Conservation (phyloP, 805 yeast genomes). For the Maudiozyma pseudohumilis region DNA sequence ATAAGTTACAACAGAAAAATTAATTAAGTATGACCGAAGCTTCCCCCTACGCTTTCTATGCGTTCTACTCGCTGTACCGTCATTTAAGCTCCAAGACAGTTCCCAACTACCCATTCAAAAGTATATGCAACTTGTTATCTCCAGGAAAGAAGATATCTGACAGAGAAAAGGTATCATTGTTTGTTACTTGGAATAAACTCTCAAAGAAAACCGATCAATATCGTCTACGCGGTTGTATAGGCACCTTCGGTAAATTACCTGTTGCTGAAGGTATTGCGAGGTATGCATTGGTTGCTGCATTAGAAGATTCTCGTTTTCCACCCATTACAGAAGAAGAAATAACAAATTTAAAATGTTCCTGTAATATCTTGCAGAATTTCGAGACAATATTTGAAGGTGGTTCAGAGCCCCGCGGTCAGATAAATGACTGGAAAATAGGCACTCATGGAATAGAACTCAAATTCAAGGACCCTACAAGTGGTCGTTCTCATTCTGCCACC, state of each 20-base stretch:
- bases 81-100: slow-evolving; percentile 7
- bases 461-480: slow-evolving; percentile 32
- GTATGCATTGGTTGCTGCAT: slow-evolving; percentile 61
- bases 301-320: slow-evolving; percentile 67
- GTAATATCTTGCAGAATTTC: slow-evolving; percentile 33
- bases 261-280: slow-evolving; percentile 48
- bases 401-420: slow-evolving; percentile 38
- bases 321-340: slow-evolving; percentile 55
- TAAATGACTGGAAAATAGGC: slow-evolving; percentile 65
- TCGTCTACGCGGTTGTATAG: slow-evolving; percentile 79
- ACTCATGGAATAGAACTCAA: slow-evolving; percentile 65
- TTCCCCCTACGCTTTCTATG: slow-evolving; percentile 28
- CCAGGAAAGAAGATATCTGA: slow-evolving; percentile 5
- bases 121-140: slow-evolving; percentile 12
- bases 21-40: neutral
- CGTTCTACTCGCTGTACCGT: slow-evolving; percentile 24
- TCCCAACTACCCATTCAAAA: slow-evolving; percentile 5
- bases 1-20: too few species aligned
- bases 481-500: slow-evolving; percentile 52
- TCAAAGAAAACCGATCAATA: slow-evolving; percentile 12
- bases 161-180: slow-evolving; percentile 42
- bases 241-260: slow-evolving; percentile 58
- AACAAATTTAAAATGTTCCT: slow-evolving; percentile 33
- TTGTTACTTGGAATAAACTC: slow-evolving; percentile 71
- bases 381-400: slow-evolving; percentile 26